phyloP scores from a whole-genome alignment of 2,329 filamentous ascomycete species.

The Pestalotiopsis sp. region DNA sequence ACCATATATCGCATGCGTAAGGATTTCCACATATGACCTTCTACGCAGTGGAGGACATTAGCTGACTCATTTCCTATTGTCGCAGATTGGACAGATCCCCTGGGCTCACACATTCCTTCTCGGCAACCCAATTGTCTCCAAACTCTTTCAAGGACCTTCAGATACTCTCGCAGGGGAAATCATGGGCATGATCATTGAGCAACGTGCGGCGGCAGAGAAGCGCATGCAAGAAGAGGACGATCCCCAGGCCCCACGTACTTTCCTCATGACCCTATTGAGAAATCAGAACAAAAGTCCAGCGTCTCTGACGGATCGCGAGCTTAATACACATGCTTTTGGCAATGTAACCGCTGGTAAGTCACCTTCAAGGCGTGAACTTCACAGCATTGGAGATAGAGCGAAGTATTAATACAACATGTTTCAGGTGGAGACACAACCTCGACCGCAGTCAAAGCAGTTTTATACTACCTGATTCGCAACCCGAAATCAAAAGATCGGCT shows the following conservation, averaged over 20 bases:
- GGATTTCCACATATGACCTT: neutral
- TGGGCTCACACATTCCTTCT: constrained; percentile 13
- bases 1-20: constrained; percentile 9
- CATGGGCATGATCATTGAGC: neutral
- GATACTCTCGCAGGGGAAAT: neutral
- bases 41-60: neutral
- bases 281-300: constrained; percentile 14
- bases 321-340: constrained; percentile 13
- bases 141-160: neutral
- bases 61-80: neutral
- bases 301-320: constrained; percentile 14
- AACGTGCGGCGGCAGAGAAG: constrained; percentile 10
- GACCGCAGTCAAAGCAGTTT: constrained; percentile 5
- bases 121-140: constrained; percentile 2
- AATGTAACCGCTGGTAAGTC: constrained; percentile 6
- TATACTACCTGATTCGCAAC: constrained; percentile 8
- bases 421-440: constrained; percentile 11
- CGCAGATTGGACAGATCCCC: constrained; percentile 2
- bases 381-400: neutral
- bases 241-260: neutral
- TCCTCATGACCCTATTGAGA: constrained; percentile 8
- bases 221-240: neutral
- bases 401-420: neutral
- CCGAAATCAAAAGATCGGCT: neutral
- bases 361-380: neutral